Conservation (phyloP, 2,329 filamentous ascomycete species). For the Penicillium sp. region DNA sequence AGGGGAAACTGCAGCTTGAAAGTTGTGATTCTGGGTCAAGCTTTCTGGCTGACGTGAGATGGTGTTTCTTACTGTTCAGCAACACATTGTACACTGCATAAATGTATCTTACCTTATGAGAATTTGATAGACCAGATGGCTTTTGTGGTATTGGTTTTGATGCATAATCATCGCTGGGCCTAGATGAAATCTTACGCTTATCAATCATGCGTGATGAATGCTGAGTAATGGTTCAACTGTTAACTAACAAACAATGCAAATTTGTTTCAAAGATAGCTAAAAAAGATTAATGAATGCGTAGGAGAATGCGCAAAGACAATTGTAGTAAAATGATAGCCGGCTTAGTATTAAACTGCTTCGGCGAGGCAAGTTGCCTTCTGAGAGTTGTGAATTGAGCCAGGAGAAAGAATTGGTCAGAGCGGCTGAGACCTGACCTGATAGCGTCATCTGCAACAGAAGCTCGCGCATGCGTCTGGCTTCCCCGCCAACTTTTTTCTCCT, state of each 20-base stretch:
- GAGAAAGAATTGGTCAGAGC: neutral
- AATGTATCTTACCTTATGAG: slow-evolving; percentile 4
- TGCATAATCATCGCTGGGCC: neutral
- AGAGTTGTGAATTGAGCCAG: neutral
- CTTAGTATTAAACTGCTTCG: neutral
- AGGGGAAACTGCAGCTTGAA: slow-evolving; percentile 4
- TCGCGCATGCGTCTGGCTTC: slow-evolving; percentile 5
- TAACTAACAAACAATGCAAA: neutral
- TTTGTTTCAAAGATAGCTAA: neutral
- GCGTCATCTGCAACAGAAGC: slow-evolving; percentile 8
- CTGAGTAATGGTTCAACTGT: slow-evolving; percentile 3
- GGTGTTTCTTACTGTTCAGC: neutral
- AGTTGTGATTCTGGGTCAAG: neutral
- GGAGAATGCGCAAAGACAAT: neutral
- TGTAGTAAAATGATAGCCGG: neutral
- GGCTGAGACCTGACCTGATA: neutral
- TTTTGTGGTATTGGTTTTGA: neutral
- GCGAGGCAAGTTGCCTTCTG: neutral
- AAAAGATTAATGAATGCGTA: neutral
- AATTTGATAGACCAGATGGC: neutral
- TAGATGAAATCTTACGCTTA: neutral
- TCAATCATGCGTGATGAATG: slow-evolving; percentile 6
- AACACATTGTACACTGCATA: neutral
- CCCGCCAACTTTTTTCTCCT: slow-evolving; percentile 13
- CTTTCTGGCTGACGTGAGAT: slow-evolving; percentile 1